Evolutionary conservation across 257 asterid species (phyloP).

Genomic region (Solanum sparsipilum): DNA sequence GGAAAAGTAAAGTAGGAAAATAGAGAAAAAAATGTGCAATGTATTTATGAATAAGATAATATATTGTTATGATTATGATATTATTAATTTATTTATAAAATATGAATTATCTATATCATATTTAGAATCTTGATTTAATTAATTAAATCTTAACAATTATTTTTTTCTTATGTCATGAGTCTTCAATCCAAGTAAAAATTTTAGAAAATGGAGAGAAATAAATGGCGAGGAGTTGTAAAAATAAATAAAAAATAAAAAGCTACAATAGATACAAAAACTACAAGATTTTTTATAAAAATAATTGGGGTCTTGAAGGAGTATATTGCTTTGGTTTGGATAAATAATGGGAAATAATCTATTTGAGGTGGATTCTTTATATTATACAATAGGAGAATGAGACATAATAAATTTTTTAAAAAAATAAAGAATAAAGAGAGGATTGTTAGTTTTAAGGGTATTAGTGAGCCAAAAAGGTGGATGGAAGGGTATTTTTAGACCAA

Average conservation of each 20-base stretch:
- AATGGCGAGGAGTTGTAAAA: background rate
- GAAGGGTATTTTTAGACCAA: no score
- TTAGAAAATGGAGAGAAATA: background rate
- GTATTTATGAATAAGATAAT: no score
- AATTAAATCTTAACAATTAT: no score
- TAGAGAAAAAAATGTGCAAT: background rate
- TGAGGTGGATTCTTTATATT: background rate
- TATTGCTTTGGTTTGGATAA: background rate
- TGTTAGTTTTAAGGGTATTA: background rate
- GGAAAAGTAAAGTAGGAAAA: background rate
- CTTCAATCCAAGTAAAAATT: background rate
- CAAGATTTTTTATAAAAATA: no score
- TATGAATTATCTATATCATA: no score
- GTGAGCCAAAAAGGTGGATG: background rate
- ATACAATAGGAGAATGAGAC: background rate
- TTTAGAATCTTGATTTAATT: background rate
- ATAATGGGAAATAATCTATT: background rate
- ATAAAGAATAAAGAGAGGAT: background rate
- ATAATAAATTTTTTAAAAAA: no score
- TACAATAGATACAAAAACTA: no score
- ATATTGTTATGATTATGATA: background rate
- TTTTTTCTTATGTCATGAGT: background rate
- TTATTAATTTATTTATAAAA: no score
- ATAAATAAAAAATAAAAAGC: no score
- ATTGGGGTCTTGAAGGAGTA: background rate